Base-by-base conservation (phyloP, 2,329 filamentous ascomycete genomes). In the Talaromyces sp. region DNA sequence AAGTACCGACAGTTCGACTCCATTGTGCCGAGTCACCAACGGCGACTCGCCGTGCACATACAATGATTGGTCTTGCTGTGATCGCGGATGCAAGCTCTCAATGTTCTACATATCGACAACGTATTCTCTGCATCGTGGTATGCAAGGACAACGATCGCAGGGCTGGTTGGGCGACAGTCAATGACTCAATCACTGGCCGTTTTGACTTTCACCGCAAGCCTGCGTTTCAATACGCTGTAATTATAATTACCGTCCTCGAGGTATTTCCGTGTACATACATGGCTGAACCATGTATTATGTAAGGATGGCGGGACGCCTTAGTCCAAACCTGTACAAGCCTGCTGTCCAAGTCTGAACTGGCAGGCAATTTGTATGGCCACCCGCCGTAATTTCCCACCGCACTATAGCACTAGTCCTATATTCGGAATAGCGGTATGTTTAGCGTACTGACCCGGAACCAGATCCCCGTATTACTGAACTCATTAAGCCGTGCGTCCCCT, bases 381-480 rank as follows among this genome's bases (percentile, higher is more conserved):
- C 31, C 33, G 47, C 19, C 10, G 3, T 37, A 13, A 50, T 52
- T 31, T 37, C 35, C 60, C 45, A 62, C 60, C 47, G 6, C 31
- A 56, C n/a, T 4, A 14, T 19, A 3, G 31, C 47, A 37, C 60
- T 62, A 62, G 22, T 11, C 10, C 47, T 7, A 0, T 11, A 56
- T 19, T 1, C 7, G 11, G 47, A 11, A 37, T 62, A 54, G 60
- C 14, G 60, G 60, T 62, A 54, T 39, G 3, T 22, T 56, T 39
- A 56, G 52, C 33, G 57, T 64, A 60, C 60, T 60, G 57, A 62
- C 35, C 48, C 63, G 31, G 57, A 61, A 54, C 52, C 47, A 60
- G 57, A 65, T 65, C 57, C 63, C 63, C 47, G 63, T 65, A 65
- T 65, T 65, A 65, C 43, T 43, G 24, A 16, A 35, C 43, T 52